Conservation (phyloP, 2,329 filamentous ascomycete species). For the Clonostachys byssicola region DNA sequence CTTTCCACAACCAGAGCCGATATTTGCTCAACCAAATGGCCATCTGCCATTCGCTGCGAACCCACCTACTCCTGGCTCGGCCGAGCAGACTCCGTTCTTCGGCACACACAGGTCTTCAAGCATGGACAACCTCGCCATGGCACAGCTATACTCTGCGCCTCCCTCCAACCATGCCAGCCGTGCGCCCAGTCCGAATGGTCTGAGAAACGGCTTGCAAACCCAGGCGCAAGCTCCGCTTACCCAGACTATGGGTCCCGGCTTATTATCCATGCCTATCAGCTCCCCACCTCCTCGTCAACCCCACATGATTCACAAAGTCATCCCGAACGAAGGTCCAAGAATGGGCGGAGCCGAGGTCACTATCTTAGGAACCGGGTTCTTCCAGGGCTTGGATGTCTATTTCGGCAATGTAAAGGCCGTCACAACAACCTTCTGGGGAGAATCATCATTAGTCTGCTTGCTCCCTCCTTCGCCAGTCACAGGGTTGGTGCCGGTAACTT, state of each 20-base stretch:
- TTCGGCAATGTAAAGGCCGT: slow-evolving; percentile 67
- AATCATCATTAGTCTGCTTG: slow-evolving; percentile 74
- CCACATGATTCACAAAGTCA: slow-evolving; percentile 74
- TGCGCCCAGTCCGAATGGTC: slow-evolving; percentile 64
- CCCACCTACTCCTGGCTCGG: slow-evolving; percentile 63
- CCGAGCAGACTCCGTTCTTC: slow-evolving; percentile 35
- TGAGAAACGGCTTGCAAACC: slow-evolving; percentile 40
- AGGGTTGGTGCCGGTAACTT: slow-evolving; percentile 67
- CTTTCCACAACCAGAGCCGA: slow-evolving; percentile 24
- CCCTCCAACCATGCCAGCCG: slow-evolving; percentile 71
- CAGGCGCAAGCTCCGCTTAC: slow-evolving; percentile 36
- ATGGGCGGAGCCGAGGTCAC: slow-evolving; percentile 85
- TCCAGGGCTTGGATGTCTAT: slow-evolving; percentile 72
- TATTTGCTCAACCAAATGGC: slow-evolving; percentile 11
- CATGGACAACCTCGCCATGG: slow-evolving; percentile 60
- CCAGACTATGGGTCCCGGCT: slow-evolving; percentile 39
- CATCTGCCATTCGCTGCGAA: slow-evolving; percentile 45
- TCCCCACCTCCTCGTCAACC: slow-evolving; percentile 40
- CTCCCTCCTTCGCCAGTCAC: slow-evolving; percentile 66
- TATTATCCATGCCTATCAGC: slow-evolving; percentile 46
- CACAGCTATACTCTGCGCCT: slow-evolving; percentile 67
- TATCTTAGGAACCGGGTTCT: slow-evolving; percentile 76
- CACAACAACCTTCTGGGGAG: slow-evolving; percentile 77
- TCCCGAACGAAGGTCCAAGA: slow-evolving; percentile 77
- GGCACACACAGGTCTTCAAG: slow-evolving; percentile 43